phyloP scores from a whole-genome alignment of 1,284 basidiomycete genomes.

The Cystobasidium slooffiae region DNA sequence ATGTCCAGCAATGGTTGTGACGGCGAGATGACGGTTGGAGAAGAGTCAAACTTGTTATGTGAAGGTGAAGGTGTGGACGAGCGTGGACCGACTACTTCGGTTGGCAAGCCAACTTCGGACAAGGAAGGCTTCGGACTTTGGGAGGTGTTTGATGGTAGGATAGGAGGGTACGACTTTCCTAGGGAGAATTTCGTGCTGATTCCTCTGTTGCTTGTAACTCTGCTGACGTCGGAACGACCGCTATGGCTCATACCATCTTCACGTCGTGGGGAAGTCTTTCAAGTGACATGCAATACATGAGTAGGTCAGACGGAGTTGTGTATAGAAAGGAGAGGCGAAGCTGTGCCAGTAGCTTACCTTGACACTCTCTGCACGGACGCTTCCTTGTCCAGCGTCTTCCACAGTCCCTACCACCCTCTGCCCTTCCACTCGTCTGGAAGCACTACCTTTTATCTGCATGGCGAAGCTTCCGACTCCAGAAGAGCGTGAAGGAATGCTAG shows the following conservation, averaged over 20 bases:
- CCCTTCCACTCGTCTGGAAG: background rate
- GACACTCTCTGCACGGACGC: background rate
- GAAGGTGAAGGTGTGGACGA: conserved; percentile 1
- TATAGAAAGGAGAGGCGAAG: background rate
- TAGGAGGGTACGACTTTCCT: conserved; percentile 4
- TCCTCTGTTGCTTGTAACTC: background rate
- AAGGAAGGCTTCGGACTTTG: too few relatives aligned
- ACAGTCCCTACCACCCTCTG: background rate
- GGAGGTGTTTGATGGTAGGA: background rate
- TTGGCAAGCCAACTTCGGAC: background rate
- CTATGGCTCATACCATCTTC: background rate
- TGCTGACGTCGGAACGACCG: background rate
- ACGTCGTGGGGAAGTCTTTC: background rate
- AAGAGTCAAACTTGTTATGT: background rate
- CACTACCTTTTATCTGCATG: conserved; percentile 17
- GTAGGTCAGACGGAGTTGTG: background rate
- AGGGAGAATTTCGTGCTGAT: background rate
- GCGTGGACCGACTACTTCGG: conserved; percentile 13
- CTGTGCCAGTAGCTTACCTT: background rate
- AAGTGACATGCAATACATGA: background rate
- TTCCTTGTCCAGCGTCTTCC: background rate
- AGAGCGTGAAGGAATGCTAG: conserved; percentile 9
- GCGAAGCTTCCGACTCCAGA: background rate
- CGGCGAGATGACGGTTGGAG: background rate
- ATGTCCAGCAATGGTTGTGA: background rate